Percentiles rank a stretch among this genome's conserved stretches.
These are phyloP conservation scores for Ballota nigra DNA, from an alignment of 257 asterid genomes.

Conservation along the genomic window DNA sequence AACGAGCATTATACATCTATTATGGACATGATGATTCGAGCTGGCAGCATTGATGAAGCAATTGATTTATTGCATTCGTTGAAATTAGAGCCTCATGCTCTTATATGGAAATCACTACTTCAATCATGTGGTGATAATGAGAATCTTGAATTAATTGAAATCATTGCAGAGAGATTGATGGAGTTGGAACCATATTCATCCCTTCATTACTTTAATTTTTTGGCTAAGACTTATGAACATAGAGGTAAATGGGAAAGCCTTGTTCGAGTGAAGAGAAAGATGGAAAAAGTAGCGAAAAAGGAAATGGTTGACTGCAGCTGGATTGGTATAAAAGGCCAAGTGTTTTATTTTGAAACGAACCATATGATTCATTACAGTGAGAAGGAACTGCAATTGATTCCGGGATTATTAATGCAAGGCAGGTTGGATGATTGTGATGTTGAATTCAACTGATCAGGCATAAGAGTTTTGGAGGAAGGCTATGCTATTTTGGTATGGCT, in stretches of 20 bases:
- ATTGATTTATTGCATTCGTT: conserved; percentile 33
- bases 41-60: conserved; percentile 52
- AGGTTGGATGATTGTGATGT: conserved; percentile 30
- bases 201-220: conserved; percentile 46
- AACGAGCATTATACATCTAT: conserved; percentile 51
- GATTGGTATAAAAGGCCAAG: conserved; percentile 39
- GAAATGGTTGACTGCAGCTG: conserved; percentile 45
- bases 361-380: conserved; percentile 32
- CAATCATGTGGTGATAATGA: conserved; percentile 42
- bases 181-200: conserved; percentile 44
- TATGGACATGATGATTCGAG: conserved; percentile 44
- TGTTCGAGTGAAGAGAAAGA: conserved; percentile 53
- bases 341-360: conserved; percentile 39
- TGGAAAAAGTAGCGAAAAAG: conserved; percentile 31
- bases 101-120: conserved; percentile 51
- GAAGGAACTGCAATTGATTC: conserved; percentile 32
- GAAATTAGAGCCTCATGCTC: conserved; percentile 38
- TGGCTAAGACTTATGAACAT: conserved; percentile 48
- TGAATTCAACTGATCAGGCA: conserved; percentile 5
- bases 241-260: conserved; percentile 71
- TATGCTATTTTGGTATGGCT: not conserved
- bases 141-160: conserved; percentile 43
- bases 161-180: conserved; percentile 50
- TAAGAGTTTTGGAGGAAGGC: not conserved
- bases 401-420: conserved; percentile 39